Percentiles rank a stretch among this genome's conserved stretches.
phyloP scores from a whole-genome alignment of 352 stramenopile genomes.

The Globisporangium paroecandrum region DNA sequence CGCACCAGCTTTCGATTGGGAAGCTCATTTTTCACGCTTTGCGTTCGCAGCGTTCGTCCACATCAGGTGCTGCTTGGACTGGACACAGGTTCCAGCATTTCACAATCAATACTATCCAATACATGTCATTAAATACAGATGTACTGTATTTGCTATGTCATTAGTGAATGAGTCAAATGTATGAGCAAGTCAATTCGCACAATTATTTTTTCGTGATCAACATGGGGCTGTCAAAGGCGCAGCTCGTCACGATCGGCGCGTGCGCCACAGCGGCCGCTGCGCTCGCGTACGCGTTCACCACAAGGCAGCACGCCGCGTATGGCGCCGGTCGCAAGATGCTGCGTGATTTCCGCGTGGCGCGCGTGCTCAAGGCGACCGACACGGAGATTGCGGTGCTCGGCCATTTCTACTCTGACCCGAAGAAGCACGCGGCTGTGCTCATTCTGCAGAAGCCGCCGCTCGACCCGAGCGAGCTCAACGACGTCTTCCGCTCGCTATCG shows the following conservation, averaged over 20 bases:
- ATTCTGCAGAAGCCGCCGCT: constrained; percentile 65
- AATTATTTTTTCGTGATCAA: neutral
- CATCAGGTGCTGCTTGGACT: neutral
- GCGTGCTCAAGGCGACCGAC: constrained; percentile 65
- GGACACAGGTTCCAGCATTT: neutral
- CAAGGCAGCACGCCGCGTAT: constrained; percentile 22
- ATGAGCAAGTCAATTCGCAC: neutral
- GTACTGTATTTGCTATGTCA: neutral
- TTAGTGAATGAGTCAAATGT: neutral
- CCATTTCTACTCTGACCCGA: constrained; percentile 59
- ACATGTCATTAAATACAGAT: neutral
- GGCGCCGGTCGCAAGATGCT: constrained; percentile 39
- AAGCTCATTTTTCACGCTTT: neutral
- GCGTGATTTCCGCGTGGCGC: constrained; percentile 53
- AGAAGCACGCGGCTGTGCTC: constrained; percentile 62
- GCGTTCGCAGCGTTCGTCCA: neutral
- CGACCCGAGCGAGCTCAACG: constrained; percentile 36
- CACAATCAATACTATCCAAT: neutral
- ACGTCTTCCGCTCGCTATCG: constrained; percentile 52
- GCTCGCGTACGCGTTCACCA: constrained; percentile 34
- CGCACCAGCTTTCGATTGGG: neutral
- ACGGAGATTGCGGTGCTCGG: constrained; percentile 65
- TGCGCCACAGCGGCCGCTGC: constrained; percentile 25
- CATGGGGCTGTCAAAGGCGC: neutral
- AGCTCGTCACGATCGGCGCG: constrained; percentile 23